A percentile compares a stretch with the other conserved stretches of the same genome.
phyloP scores from a whole-genome alignment of 2,329 filamentous ascomycete genomes.

The Calonectria pteridis region DNA sequence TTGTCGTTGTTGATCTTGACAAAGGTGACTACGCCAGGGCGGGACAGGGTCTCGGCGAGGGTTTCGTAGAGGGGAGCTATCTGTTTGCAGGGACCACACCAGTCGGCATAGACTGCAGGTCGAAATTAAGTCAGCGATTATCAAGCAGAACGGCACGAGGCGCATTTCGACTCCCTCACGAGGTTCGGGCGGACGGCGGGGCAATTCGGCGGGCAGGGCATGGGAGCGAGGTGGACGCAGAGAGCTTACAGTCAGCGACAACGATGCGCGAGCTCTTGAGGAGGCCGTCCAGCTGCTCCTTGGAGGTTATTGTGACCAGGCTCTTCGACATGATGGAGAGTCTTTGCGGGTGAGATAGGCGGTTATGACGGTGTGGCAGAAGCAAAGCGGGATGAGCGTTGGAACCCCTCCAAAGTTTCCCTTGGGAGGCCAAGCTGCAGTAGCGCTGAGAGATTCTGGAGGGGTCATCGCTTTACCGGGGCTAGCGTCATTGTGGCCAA shows the following conservation, averaged over 20 bases:
- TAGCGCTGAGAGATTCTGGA: conserved; percentile 20
- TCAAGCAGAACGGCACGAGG: conserved; percentile 22
- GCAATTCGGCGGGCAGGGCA: conserved; percentile 22
- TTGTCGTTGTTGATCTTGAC: conserved; percentile 87
- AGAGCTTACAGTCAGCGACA: conserved; percentile 84
- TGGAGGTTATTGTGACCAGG: conserved; percentile 55
- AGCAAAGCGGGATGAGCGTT: conserved; percentile 29
- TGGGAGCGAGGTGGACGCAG: conserved; percentile 1
- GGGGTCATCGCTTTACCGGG: conserved; percentile 47
- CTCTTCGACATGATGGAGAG: conserved; percentile 46
- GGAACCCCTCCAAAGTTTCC: conserved; percentile 40
- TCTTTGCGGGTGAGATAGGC: conserved; percentile 34
- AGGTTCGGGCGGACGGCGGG: conserved; percentile 32
- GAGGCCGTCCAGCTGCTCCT: conserved; percentile 74
- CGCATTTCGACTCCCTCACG: conserved; percentile 29
- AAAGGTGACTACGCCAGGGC: conserved; percentile 81
- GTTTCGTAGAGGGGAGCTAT: conserved; percentile 88
- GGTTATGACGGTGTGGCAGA: conserved; percentile 41
- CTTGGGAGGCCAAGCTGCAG: conserved; percentile 20
- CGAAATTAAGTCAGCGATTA: conserved; percentile 32
- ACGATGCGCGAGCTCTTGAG: conserved; percentile 82
- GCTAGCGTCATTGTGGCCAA: conserved; percentile 38
- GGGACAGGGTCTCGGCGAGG: conserved; percentile 78
- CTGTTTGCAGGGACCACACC: conserved; percentile 85
- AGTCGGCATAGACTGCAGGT: conserved; percentile 83